Conservation (phyloP, 495 filamentous ascomycete species). For the Aspergillus incahuasiensis region DNA sequence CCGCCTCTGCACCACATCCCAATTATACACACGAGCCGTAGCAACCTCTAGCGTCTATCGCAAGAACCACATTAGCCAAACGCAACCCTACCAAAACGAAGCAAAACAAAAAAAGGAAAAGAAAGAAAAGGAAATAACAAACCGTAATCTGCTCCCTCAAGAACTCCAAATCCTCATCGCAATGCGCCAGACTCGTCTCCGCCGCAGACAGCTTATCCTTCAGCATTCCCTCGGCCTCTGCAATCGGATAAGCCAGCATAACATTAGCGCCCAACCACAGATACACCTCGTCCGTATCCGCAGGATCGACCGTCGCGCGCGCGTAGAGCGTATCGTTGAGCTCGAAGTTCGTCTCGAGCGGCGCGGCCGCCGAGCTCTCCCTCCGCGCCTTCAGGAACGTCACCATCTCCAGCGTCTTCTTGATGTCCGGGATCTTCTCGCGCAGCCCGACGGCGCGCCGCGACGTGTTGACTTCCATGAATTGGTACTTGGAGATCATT, state of each 20-base stretch:
- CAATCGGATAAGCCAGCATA: constrained; percentile 90
- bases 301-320: constrained; percentile 72
- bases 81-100: background rate
- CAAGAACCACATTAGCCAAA: constrained; percentile 21
- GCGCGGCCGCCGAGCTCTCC: constrained; percentile 9
- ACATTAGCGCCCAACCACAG: constrained; percentile 97
- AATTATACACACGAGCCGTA: constrained; percentile 95
- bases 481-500: constrained; percentile 99
- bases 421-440: constrained; percentile 96
- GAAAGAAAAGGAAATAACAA: constrained; percentile 21
- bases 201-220: constrained; percentile 74
- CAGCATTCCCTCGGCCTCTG: constrained; percentile 77
- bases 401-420: constrained; percentile 95
- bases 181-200: constrained; percentile 70
- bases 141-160: constrained; percentile 95
- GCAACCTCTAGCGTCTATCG: constrained; percentile 90
- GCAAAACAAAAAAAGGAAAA: background rate
- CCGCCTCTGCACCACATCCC: constrained; percentile 90
- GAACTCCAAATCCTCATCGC: constrained; percentile 96
- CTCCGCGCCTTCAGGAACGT: constrained; percentile 62
- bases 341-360: constrained; percentile 87
- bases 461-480: constrained; percentile 94
- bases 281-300: constrained; percentile 90
- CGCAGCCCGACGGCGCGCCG: constrained; percentile 74
- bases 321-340: constrained; percentile 94